Conservation (phyloP, 352 stramenopile genomes). For the Thalassiosira oceanica region DNA sequence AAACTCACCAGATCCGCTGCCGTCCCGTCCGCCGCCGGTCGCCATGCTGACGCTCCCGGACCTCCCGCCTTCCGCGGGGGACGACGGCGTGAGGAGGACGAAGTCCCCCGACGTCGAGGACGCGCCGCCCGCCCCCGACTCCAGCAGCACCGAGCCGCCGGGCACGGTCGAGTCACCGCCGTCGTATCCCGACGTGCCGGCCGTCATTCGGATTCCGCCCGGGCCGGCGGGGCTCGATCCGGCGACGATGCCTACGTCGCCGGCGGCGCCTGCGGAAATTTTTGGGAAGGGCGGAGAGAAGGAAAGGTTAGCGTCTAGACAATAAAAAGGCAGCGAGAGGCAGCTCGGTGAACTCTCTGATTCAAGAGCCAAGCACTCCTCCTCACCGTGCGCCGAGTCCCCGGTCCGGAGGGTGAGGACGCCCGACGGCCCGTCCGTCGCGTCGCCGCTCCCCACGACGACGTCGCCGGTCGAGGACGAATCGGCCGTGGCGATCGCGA, state of each 20-base stretch:
- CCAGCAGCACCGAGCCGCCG: too few relatives aligned
- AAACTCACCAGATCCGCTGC: not conserved
- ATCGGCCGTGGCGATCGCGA: constrained; percentile 9
- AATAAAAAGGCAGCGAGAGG: not conserved
- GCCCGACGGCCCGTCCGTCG: constrained; percentile 7
- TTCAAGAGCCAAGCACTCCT: constrained; percentile 12
- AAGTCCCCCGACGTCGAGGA: constrained; percentile 19
- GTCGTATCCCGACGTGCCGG: too few relatives aligned
- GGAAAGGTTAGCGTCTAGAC: not conserved
- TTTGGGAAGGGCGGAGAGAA: not conserved
- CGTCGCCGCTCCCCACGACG: constrained; percentile 18
- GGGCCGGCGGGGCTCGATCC: constrained; percentile 20
- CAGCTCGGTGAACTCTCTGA: not conserved
- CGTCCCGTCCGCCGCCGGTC: too few relatives aligned
- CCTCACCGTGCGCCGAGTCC: constrained; percentile 4
- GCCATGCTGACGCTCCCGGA: too few relatives aligned
- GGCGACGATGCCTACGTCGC: constrained; percentile 22
- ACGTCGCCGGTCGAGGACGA: constrained; percentile 14
- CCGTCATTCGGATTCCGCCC: too few relatives aligned
- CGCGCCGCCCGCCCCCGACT: constrained; percentile 18
- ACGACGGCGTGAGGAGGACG: not conserved
- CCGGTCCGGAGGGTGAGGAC: constrained; percentile 9
- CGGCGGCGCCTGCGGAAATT: constrained; percentile 8
- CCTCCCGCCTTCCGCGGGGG: too few relatives aligned
- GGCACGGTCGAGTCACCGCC: too few relatives aligned